Evolutionary conservation across 2,329 filamentous ascomycete species (phyloP).

Genomic region (Cordyceps fumosorosea): DNA sequence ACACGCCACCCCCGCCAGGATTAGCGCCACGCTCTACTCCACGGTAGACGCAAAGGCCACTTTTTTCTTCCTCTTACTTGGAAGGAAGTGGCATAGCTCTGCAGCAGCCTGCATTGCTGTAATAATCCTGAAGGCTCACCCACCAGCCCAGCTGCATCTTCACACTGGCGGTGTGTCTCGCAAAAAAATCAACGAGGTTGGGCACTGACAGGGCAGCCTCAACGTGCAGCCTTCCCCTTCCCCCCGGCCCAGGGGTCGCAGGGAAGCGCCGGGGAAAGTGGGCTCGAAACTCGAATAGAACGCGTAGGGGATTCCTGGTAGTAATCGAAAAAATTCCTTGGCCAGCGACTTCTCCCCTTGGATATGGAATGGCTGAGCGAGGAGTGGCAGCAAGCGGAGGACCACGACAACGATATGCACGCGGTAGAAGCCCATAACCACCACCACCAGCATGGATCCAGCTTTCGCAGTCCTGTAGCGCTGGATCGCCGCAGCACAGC

Average conservation of each 20-base stretch:
- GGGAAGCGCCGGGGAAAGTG: background rate
- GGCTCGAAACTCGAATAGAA: constrained; percentile 1
- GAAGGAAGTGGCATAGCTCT: constrained; percentile 1
- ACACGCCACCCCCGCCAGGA: background rate
- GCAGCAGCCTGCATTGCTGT: background rate
- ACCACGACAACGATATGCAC: constrained; percentile 12
- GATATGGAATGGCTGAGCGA: constrained; percentile 13
- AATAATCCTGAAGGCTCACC: background rate
- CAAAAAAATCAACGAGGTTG: constrained; percentile 10
- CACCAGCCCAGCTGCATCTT: background rate
- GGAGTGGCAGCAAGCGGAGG: constrained; percentile 12
- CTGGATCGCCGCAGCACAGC: constrained; percentile 12
- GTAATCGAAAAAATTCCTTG: background rate
- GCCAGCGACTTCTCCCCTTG: background rate
- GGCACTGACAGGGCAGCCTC: constrained; percentile 10
- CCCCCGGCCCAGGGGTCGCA: constrained; percentile 4
- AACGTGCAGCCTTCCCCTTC: background rate
- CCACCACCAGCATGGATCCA: background rate
- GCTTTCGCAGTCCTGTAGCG: background rate
- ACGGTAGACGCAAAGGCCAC: background rate
- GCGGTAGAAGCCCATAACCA: constrained; percentile 6
- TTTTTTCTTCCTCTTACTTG: background rate
- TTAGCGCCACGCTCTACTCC: constrained; percentile 1
- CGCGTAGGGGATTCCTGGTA: background rate
- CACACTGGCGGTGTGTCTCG: constrained; percentile 10